Evolutionary conservation across 148 eudicot species (phyloP).

Genomic region (Polygonum maritimum): DNA sequence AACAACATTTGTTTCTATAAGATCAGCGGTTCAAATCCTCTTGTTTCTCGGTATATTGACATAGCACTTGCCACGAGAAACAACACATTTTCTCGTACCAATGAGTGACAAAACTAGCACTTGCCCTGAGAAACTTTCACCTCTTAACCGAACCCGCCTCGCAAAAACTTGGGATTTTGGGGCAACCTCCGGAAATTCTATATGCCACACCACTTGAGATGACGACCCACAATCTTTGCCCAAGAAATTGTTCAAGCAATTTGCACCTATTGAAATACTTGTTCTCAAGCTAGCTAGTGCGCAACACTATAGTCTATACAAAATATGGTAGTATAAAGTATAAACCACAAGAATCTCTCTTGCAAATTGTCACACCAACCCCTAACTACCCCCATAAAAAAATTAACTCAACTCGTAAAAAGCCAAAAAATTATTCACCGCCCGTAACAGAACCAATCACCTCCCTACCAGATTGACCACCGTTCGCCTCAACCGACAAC

Average conservation of each 20-base stretch:
- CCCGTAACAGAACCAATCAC: not conserved
- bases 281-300: not conserved
- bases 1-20: no score
- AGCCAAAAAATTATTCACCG: not conserved
- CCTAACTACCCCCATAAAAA: not conserved
- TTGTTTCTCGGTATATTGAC: no score
- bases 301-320: not conserved
- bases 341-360: not conserved
- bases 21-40: no score
- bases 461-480: not conserved
- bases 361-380: not conserved
- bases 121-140: no score
- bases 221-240: not conserved
- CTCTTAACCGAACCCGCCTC: no score
- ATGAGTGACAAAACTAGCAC: no score
- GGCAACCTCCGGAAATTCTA: no score
- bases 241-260: not conserved
- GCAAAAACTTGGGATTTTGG: no score
- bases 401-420: no score
- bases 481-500: not conserved
- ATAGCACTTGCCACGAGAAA: no score
- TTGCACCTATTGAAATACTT: not conserved
- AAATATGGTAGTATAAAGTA: not conserved
- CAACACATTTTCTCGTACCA: no score
- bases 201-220: not conserved